Evolutionary conservation across 805 yeast species (phyloP).

Genomic region (Hermanozyma aechmeae): DNA sequence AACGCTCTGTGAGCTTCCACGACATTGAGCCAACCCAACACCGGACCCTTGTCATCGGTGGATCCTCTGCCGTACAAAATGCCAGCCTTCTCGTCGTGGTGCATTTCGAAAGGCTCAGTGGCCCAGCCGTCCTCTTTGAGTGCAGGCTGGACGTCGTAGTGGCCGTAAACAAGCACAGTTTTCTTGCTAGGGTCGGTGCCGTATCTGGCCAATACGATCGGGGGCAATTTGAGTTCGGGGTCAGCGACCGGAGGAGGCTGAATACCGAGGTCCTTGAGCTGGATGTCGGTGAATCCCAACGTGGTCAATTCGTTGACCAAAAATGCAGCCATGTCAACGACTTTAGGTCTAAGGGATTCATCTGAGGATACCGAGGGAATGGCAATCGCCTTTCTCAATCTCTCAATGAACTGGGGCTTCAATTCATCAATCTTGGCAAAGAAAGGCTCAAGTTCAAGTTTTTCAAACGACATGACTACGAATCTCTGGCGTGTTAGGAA

Average conservation of each 20-base stretch:
- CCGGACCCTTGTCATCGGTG: conserved; percentile 98
- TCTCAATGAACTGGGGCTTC: conserved; percentile 62
- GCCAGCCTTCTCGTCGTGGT: conserved; percentile 48
- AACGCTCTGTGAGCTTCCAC: conserved; percentile 83
- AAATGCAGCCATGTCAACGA: conserved; percentile 83
- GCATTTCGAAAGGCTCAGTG: conserved; percentile 79
- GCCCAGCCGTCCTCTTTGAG: conserved; percentile 87
- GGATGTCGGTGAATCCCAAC: conserved; percentile 77
- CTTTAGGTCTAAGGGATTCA: conserved; percentile 79
- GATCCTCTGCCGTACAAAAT: conserved; percentile 87
- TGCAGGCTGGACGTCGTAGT: conserved; percentile 98
- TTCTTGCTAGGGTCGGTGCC: conserved; percentile 80
- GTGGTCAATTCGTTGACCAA: conserved; percentile 56
- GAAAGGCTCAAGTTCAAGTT: conserved; percentile 33
- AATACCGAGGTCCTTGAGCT: conserved; percentile 71
- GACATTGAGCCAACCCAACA: conserved; percentile 91
- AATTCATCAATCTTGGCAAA: conserved; percentile 63
- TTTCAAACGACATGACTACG: conserved; percentile 34
- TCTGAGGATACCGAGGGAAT: conserved; percentile 95
- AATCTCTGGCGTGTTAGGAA: too few species aligned
- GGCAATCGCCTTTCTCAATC: conserved; percentile 78
- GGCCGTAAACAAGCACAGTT: conserved; percentile 89
- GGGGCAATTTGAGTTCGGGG: conserved; percentile 70
- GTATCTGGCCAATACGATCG: conserved; percentile 82
- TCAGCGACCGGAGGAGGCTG: conserved; percentile 89